A percentile compares a stretch with the other conserved stretches of the same genome.
Conservation (phyloP, 140 eudicot genomes). For the Erigeron philadelphicus region DNA sequence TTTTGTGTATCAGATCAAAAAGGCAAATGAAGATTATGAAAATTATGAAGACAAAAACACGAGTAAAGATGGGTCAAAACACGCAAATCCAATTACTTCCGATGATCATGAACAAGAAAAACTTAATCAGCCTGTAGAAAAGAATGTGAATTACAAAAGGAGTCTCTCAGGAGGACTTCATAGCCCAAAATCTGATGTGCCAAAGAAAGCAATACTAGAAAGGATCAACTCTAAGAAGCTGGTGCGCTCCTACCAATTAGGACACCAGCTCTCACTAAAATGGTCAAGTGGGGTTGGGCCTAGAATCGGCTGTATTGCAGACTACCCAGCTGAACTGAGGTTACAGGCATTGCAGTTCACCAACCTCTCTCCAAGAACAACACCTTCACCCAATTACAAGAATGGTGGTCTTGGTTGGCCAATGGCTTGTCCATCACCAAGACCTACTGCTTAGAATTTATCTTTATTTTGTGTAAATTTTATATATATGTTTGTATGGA, state of each 20-base stretch:
- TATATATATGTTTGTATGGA: constrained; percentile 10
- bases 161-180: constrained; percentile 81
- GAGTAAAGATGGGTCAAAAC: neutral
- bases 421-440: constrained; percentile 25
- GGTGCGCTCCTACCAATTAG: constrained; percentile 60
- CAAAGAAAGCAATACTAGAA: constrained; percentile 56
- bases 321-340: constrained; percentile 82
- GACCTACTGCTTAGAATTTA: constrained; percentile 15
- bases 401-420: constrained; percentile 34
- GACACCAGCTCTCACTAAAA: constrained; percentile 57
- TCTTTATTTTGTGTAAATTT: constrained; percentile 9
- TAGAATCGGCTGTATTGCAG: constrained; percentile 88
- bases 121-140: constrained; percentile 24
- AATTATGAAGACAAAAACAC: constrained; percentile 30
- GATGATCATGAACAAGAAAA: constrained; percentile 21
- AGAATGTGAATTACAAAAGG: constrained; percentile 44
- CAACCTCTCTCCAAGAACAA: constrained; percentile 57
- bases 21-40: constrained; percentile 63
- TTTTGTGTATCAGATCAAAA: constrained; percentile 42
- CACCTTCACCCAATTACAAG: constrained; percentile 22
- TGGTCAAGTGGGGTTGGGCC: constrained; percentile 98
- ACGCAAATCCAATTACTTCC: constrained; percentile 12
- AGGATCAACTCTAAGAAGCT: constrained; percentile 75
- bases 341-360: constrained; percentile 83
- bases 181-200: constrained; percentile 67